phyloP scores from a whole-genome alignment of 371 early-diverging fungal species.

The Mortierella polycephala region DNA sequence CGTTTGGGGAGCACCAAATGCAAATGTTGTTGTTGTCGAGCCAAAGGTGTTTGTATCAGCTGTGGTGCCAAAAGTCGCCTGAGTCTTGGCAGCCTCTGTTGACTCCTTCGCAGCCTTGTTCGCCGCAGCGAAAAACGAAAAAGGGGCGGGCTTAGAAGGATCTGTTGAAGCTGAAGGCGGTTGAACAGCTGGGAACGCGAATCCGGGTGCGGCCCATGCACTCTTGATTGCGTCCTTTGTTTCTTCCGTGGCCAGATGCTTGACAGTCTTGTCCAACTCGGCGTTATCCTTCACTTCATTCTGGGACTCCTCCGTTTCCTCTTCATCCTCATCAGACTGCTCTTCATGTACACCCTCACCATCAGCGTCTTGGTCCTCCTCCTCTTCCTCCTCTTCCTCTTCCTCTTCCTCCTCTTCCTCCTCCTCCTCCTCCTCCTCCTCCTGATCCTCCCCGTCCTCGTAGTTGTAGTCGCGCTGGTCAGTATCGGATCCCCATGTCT shows the following conservation, averaged over 20 bases:
- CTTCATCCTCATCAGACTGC: background rate
- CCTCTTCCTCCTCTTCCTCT: conserved; percentile 10
- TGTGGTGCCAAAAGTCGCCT: conserved; percentile 9
- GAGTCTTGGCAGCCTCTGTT: background rate
- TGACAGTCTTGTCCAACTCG: background rate
- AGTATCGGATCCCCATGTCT: conserved; percentile 44
- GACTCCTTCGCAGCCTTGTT: conserved; percentile 10
- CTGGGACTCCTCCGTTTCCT: too few species aligned
- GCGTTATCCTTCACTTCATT: too few species aligned
- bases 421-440: conserved; percentile 13
- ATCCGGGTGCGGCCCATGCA: conserved; percentile 34
- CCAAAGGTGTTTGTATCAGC: conserved; percentile 30
- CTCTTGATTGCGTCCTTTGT: conserved; percentile 12
- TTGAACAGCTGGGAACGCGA: conserved; percentile 33
- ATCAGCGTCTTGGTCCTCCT: conserved; percentile 11
- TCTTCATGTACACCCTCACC: background rate
- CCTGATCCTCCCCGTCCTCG: conserved; percentile 23
- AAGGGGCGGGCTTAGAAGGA: conserved; percentile 13
- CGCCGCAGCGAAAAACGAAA: conserved; percentile 28
- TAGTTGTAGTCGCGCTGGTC: conserved; percentile 43
- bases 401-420: conserved; percentile 8
- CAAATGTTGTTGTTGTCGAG: conserved; percentile 16
- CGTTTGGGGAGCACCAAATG: conserved; percentile 17
- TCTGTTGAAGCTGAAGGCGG: conserved; percentile 1
- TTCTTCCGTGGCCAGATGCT: background rate